Base-by-base conservation (phyloP, 2,329 filamentous ascomycete genomes). In the Epichloe sibirici region DNA sequence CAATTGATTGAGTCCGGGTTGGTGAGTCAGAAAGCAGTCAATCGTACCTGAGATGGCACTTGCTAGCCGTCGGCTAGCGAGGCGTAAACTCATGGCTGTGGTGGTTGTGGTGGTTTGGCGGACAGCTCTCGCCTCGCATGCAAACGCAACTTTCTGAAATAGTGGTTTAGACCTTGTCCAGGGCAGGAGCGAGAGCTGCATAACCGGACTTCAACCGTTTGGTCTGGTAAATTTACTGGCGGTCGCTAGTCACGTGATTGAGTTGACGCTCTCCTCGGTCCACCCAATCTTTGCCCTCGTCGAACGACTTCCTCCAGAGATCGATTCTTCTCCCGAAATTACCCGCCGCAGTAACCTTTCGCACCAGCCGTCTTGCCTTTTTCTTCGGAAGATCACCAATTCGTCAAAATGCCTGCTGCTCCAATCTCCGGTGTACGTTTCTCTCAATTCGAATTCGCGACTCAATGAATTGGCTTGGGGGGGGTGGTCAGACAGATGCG, bases 21-120 rank as follows among this genome's bases (percentile, higher is more conserved):
- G 42, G 31, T 31, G 13, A 37, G 31, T 17, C 2, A 4, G 39
- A 4, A n/a, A n/a, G 4, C 25, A 37, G 8, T 13, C 5, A 8
- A 50, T 34, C 74, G 53, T 75, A 88, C 85, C 79, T 65, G 76
- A 73, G 63, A 74, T 72, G 17, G 17, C 17, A 21, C 17, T 21
- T 52, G 77, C 72, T 60, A 85, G 70, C 71, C 78, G 78, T 72
- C 80, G 72, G 61, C 81, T 74, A 59, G 83, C 81, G 63, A 82
- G 70, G 67, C 78, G 77, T 61, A 85, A 68, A 70, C 75, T 86
- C 85, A 88, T 89, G 64, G 58, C 63, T 21, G 45, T n/a, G 21
- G 35, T 38, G 17, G 5, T 25, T 44, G 42, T 44, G n/a, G 42
- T 44, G 42, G 9, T 34, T 34, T 7, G 40, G n/a, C 28, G n/a